Evolutionary conservation across 2,329 filamentous ascomycete species (phyloP).

Genomic region (Penicillium nordicum): DNA sequence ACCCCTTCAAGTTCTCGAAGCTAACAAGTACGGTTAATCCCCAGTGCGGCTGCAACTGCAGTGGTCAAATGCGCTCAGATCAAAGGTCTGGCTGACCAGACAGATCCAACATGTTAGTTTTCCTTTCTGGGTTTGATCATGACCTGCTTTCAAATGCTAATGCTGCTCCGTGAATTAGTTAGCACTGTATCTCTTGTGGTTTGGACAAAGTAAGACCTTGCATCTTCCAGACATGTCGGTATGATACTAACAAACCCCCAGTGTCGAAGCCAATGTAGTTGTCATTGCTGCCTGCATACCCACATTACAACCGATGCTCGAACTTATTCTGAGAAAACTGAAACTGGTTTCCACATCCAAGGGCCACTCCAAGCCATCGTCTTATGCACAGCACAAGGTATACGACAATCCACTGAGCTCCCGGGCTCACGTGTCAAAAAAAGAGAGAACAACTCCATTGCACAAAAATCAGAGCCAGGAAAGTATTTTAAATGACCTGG

Average conservation of each 20-base stretch:
- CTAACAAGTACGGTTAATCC: not conserved
- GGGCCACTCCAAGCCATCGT: not conserved
- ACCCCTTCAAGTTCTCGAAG: not conserved
- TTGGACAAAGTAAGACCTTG: slow-evolving; percentile 42
- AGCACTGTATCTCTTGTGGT: slow-evolving; percentile 43
- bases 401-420: not conserved
- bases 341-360: not conserved
- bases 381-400: not conserved
- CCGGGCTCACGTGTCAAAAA: not conserved
- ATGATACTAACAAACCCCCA: slow-evolving; percentile 1
- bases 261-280: slow-evolving; percentile 33
- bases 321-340: slow-evolving; percentile 18
- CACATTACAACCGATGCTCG: slow-evolving; percentile 33
- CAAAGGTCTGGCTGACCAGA: slow-evolving; percentile 23
- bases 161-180: slow-evolving; percentile 14
- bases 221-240: not conserved
- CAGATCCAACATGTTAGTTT: slow-evolving; percentile 34
- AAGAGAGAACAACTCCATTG: not conserved
- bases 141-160: not conserved
- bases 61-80: slow-evolving; percentile 32
- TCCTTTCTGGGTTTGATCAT: not conserved
- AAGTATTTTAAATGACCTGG: slow-evolving; percentile 12
- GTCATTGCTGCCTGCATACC: slow-evolving; percentile 37
- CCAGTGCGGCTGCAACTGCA: slow-evolving; percentile 29
- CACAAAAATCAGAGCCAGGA: slow-evolving; percentile 16